A percentile compares a stretch with the other conserved stretches of the same genome.
phyloP scores from a whole-genome alignment of 129 eudicot species.

The Cynara cardunculus region DNA sequence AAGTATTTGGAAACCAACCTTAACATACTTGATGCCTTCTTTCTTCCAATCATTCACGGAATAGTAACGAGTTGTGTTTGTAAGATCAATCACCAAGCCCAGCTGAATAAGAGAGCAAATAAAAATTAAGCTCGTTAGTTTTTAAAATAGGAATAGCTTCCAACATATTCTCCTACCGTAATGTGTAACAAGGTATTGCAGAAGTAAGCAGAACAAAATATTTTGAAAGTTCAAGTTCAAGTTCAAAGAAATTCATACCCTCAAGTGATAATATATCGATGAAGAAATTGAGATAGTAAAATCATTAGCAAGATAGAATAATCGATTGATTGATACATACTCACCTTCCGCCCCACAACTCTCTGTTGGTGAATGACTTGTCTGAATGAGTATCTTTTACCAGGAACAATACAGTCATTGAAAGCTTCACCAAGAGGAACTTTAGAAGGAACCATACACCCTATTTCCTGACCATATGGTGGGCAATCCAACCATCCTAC shows the following conservation, averaged over 20 bases:
- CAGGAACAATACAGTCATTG: conserved; percentile 79
- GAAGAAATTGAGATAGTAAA: neutral
- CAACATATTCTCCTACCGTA: neutral
- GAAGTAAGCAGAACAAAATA: neutral
- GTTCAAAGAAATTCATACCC: neutral
- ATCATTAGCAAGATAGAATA: neutral
- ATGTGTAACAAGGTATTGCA: neutral
- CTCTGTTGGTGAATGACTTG: conserved; percentile 93
- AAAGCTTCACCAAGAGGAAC: conserved; percentile 93
- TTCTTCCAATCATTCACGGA: conserved; percentile 65
- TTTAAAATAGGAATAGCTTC: neutral
- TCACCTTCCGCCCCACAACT: conserved; percentile 77
- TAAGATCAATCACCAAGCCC: conserved; percentile 93
- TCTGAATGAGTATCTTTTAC: conserved; percentile 92
- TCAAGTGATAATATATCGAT: neutral
- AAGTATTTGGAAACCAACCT: conserved; percentile 48
- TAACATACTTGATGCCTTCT: conserved; percentile 93
- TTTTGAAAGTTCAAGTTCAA: neutral
- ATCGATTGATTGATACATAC: conserved; percentile 3
- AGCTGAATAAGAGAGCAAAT: conserved; percentile 53
- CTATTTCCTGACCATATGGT: conserved; percentile 74
- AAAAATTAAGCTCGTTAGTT: neutral
- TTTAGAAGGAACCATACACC: conserved; percentile 80
- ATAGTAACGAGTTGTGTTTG: conserved; percentile 94
- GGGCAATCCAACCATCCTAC: conserved; percentile 99